Evolutionary conservation across 129 eudicot genomes (phyloP).

Genomic region (Tanacetum coccineum): DNA sequence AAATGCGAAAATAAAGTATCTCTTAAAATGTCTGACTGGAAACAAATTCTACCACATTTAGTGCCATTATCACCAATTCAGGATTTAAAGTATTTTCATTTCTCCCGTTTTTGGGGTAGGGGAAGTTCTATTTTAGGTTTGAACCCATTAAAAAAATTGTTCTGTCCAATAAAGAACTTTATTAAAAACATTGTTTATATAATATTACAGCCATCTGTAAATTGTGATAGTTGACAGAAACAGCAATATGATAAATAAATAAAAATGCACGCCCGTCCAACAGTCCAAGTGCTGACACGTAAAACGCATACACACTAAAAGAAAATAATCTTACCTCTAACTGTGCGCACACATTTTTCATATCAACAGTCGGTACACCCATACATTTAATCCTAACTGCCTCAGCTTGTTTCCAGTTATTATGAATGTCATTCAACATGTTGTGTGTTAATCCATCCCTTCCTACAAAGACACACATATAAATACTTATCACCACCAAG

Average conservation of each 20-base stretch:
- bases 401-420: conserved; percentile 81
- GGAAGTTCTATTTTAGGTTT: no score
- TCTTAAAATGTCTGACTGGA: no score
- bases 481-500: neutral
- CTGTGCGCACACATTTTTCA: conserved; percentile 82
- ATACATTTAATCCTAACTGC: conserved; percentile 91
- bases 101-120: no score
- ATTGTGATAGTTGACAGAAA: neutral
- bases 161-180: no score
- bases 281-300: neutral
- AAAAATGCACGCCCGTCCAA: neutral
- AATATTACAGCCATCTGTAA: neutral
- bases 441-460: conserved; percentile 96
- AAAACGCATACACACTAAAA: neutral
- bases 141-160: no score
- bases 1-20: no score
- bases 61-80: no score
- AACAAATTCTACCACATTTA: no score
- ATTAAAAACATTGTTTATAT: no score
- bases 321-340: conserved; percentile 58
- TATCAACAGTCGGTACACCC: conserved; percentile 95
- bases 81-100: no score
- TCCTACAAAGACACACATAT: conserved; percentile 40
- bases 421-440: conserved; percentile 88
- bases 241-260: neutral